Conservation (phyloP, 768 basidiomycete genomes). For the Collybia nuda region DNA sequence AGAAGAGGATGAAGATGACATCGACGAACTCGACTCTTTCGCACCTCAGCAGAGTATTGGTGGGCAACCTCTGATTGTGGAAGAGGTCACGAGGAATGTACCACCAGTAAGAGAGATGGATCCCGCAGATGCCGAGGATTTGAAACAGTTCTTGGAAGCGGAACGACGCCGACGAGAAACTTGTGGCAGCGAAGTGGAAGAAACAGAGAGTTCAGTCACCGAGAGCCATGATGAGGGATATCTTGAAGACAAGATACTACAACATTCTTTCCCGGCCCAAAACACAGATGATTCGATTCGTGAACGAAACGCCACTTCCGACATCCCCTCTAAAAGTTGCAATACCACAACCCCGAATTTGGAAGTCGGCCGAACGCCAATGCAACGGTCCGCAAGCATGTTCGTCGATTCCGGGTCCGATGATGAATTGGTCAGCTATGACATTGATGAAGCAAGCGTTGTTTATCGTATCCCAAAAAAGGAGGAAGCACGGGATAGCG, state of each 20-base stretch:
- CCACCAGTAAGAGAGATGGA: slow-evolving; percentile 44
- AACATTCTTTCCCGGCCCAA: slow-evolving; percentile 1
- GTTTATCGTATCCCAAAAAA: slow-evolving; percentile 27
- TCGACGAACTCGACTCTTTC: slow-evolving; percentile 61
- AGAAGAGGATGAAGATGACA: slow-evolving; percentile 49
- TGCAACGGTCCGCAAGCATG: slow-evolving; percentile 1
- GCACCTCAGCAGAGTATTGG: slow-evolving; percentile 29
- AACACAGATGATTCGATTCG: not conserved
- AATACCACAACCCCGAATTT: not conserved
- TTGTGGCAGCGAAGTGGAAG: slow-evolving; percentile 47
- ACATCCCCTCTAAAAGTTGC: not conserved
- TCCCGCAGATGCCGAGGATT: slow-evolving; percentile 58
- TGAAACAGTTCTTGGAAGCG: slow-evolving; percentile 65
- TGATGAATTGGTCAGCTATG: slow-evolving; percentile 37
- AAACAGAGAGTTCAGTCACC: slow-evolving; percentile 23
- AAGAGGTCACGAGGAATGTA: slow-evolving; percentile 26
- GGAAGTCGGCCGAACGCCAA: not conserved
- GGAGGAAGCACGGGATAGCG: slow-evolving; percentile 15
- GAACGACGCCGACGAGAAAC: slow-evolving; percentile 52
- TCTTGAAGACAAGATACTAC: slow-evolving; percentile 6
- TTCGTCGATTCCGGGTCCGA: slow-evolving; percentile 20
- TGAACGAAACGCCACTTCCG: slow-evolving; percentile 3
- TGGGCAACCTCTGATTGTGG: slow-evolving; percentile 20
- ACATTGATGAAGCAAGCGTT: slow-evolving; percentile 38
- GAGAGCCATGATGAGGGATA: slow-evolving; percentile 15